These are phyloP conservation scores for Verticillium nonalfalfae DNA, from an alignment of 2,329 filamentous ascomycete species.

Conservation along the genomic window DNA sequence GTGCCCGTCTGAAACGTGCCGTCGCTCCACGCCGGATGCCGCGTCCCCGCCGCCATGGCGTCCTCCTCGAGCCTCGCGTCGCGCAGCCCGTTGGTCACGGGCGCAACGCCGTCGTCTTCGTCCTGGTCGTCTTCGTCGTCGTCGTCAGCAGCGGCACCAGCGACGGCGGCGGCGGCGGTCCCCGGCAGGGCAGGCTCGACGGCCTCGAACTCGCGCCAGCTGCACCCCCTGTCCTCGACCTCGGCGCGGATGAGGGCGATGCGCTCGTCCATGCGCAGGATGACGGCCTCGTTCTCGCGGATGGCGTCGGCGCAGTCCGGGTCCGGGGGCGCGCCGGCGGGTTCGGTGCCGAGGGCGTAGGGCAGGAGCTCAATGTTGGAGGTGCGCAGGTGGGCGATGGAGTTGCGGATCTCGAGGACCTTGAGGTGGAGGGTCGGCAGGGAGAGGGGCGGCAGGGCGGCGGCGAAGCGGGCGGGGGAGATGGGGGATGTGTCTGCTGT, in stretches of 20 bases:
- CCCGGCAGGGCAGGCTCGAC: constrained; percentile 6
- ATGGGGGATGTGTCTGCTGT: constrained; percentile 56
- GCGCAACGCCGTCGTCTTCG: background rate
- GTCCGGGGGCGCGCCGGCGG: constrained; percentile 37
- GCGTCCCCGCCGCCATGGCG: background rate
- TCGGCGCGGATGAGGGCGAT: constrained; percentile 58
- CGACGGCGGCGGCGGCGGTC: constrained; percentile 6
- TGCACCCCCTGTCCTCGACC: constrained; percentile 51
- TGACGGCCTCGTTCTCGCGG: constrained; percentile 62
- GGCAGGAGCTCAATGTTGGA: constrained; percentile 68
- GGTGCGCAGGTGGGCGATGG: constrained; percentile 65
- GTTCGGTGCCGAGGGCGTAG: constrained; percentile 48
- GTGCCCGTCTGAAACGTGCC: constrained; percentile 58
- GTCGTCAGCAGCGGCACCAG: constrained; percentile 1
- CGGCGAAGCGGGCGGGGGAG: constrained; percentile 54
- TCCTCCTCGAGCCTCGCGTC: constrained; percentile 7
- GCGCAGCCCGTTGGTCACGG: constrained; percentile 11
- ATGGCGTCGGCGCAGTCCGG: constrained; percentile 70
- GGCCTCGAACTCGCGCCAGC: constrained; percentile 49
- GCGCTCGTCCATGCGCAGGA: constrained; percentile 60
- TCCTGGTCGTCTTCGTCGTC: too few relatives aligned
- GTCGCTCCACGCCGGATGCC: constrained; percentile 49
- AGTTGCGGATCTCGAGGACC: constrained; percentile 69
- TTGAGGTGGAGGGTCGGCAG: constrained; percentile 64
- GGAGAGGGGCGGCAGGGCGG: constrained; percentile 61